Conservation (phyloP, 371 early-diverging fungal species). For the Circinella minor region DNA sequence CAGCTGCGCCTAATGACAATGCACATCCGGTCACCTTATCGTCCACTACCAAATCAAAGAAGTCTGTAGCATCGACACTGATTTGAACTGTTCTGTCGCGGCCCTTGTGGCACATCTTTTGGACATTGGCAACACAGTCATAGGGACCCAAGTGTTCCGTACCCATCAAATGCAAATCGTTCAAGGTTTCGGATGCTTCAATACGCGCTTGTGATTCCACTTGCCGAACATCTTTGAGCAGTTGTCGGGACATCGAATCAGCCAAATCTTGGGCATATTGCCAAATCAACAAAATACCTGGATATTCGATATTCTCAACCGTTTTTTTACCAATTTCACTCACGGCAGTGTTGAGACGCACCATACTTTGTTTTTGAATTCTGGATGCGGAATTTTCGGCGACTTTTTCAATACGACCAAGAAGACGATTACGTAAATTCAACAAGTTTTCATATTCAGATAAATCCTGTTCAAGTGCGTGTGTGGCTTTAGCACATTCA, state of each 20-base stretch:
- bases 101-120: conserved; percentile 50
- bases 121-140: conserved; percentile 43
- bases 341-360: conserved; percentile 59
- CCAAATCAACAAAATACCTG: conserved; percentile 82
- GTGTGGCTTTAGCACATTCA: conserved; percentile 34
- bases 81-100: conserved; percentile 50
- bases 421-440: conserved; percentile 55
- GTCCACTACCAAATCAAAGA: conserved; percentile 65
- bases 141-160: conserved; percentile 53
- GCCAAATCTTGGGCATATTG: conserved; percentile 84
- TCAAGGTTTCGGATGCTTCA: conserved; percentile 60
- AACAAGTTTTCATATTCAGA: conserved; percentile 63
- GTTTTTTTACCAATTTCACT: conserved; percentile 51
- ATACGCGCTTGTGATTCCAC: conserved; percentile 74
- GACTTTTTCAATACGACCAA: conserved; percentile 68
- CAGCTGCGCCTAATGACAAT: conserved; percentile 41
- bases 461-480: conserved; percentile 54
- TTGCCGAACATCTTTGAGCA: conserved; percentile 65
- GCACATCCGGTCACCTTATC: conserved; percentile 57
- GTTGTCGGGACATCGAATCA: conserved; percentile 66
- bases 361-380: conserved; percentile 58
- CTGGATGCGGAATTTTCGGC: conserved; percentile 64
- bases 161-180: conserved; percentile 65
- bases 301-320: conserved; percentile 73
- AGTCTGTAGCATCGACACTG: conserved; percentile 70